Evolutionary conservation across 352 stramenopile genomes (phyloP).

Genomic region (Thalassiosira sp.): DNA sequence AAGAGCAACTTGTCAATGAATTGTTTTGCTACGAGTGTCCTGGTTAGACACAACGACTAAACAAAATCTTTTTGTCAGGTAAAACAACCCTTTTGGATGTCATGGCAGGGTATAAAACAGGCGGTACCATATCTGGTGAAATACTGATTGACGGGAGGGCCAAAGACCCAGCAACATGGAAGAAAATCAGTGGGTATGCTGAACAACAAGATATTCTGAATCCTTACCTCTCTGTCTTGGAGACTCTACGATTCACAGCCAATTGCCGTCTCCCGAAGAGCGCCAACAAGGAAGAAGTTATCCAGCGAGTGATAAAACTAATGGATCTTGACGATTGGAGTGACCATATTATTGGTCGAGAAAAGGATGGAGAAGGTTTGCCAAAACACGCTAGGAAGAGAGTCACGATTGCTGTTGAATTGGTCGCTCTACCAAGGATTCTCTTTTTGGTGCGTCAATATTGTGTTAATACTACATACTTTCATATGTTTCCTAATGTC

Average conservation of each 20-base stretch:
- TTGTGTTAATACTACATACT: no score
- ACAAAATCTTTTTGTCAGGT: conserved; percentile 29
- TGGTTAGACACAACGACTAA: no score
- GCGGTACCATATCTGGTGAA: conserved; percentile 82
- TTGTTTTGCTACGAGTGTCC: no score
- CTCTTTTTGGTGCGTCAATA: no score
- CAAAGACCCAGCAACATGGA: conserved; percentile 70
- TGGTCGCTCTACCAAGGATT: conserved; percentile 74
- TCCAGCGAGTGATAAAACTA: conserved; percentile 25
- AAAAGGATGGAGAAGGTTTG: conserved; percentile 51
- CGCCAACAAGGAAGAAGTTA: conserved; percentile 14
- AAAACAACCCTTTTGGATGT: conserved; percentile 87
- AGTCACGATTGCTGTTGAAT: conserved; percentile 77
- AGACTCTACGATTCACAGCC: conserved; percentile 53
- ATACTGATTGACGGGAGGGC: conserved; percentile 83
- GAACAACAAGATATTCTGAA: conserved; percentile 55
- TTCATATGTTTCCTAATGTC: no score
- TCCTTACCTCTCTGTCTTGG: conserved; percentile 40
- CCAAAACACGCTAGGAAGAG: conserved; percentile 52
- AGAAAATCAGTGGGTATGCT: conserved; percentile 46
- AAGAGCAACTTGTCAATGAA: conserved; percentile 60
- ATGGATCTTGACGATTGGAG: conserved; percentile 46
- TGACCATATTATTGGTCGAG: conserved; percentile 40
- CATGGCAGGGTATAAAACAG: conserved; percentile 87
- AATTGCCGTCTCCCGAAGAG: conserved; percentile 26